Percentiles rank a stretch among this genome's conserved stretches.
phyloP scores from a whole-genome alignment of 2,329 filamentous ascomycete species.

The Sporothrix inflata region DNA sequence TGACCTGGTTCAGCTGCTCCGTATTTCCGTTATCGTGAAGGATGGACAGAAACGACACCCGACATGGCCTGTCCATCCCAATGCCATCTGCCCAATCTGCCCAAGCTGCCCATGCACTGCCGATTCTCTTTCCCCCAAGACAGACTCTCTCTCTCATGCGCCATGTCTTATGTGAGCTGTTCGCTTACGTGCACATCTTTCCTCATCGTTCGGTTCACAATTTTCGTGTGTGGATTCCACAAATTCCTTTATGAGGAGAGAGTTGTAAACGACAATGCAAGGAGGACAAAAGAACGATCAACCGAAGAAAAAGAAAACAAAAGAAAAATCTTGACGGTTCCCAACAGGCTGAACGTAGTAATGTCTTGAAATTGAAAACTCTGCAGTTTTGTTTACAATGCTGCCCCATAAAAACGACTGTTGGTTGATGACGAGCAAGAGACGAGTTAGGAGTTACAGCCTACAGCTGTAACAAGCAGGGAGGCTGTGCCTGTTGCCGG shows the following conservation, averaged over 20 bases:
- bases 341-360: neutral
- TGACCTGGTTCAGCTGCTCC: neutral
- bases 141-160: too few relatives aligned
- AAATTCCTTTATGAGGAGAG: neutral
- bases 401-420: neutral
- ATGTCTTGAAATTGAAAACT: constrained; percentile 15
- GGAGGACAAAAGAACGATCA: constrained; percentile 5
- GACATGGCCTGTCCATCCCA: constrained; percentile 6
- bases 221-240: neutral
- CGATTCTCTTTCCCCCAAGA: neutral
- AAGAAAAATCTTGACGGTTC: neutral
- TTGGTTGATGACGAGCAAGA: neutral
- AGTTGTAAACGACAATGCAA: constrained; percentile 15
- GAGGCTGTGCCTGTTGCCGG: neutral
- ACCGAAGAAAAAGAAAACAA: neutral
- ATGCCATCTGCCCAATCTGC: neutral
- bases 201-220: constrained; percentile 5
- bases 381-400: neutral
- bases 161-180: constrained; percentile 18
- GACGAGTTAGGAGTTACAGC: too few relatives aligned
- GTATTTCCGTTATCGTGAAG: constrained; percentile 18
- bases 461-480: neutral
- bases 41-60: neutral
- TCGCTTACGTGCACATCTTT: constrained; percentile 21
- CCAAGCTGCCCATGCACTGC: neutral